Percentiles rank a stretch among this genome's conserved stretches.
phyloP scores from a whole-genome alignment of 768 basidiomycete species.

The Calvatia gigantea region DNA sequence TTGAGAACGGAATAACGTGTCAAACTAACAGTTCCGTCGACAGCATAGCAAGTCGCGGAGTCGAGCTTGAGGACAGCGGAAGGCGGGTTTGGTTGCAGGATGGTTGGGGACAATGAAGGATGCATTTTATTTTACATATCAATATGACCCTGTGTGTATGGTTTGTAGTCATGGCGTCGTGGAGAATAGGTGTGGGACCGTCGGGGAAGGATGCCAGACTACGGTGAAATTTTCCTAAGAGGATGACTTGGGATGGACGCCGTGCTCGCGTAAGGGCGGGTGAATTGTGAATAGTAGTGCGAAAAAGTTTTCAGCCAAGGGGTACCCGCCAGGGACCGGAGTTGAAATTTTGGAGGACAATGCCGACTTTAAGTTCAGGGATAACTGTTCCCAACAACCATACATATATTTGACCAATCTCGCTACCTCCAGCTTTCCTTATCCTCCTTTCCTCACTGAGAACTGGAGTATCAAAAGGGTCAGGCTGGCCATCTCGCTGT shows the following conservation, averaged over 20 bases:
- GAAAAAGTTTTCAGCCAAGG: conserved; percentile 12
- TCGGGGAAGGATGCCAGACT: background rate
- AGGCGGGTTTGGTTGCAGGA: background rate
- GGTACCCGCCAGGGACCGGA: conserved; percentile 33
- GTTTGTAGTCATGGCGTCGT: conserved; percentile 9
- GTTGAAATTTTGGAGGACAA: conserved; percentile 47
- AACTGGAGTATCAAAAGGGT: conserved; percentile 51
- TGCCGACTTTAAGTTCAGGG: conserved; percentile 48
- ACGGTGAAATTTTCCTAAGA: conserved; percentile 7
- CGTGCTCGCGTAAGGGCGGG: conserved; percentile 10
- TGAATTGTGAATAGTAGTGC: conserved; percentile 10
- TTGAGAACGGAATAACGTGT: background rate
- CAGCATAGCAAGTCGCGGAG: background rate
- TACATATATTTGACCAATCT: conserved; percentile 42
- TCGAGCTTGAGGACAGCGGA: background rate
- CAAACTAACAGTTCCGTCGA: background rate
- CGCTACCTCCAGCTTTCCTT: conserved; percentile 26
- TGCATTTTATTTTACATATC: conserved; percentile 11
- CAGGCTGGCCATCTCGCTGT: conserved; percentile 18
- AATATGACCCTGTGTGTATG: conserved; percentile 10
- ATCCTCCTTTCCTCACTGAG: conserved; percentile 31
- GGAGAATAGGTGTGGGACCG: conserved; percentile 7
- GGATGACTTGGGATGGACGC: conserved; percentile 7
- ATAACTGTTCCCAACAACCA: conserved; percentile 37
- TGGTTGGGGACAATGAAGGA: background rate